Conservation (phyloP, 192 early-diverging fungal genomes). For the Gamsiella multidivaricata region DNA sequence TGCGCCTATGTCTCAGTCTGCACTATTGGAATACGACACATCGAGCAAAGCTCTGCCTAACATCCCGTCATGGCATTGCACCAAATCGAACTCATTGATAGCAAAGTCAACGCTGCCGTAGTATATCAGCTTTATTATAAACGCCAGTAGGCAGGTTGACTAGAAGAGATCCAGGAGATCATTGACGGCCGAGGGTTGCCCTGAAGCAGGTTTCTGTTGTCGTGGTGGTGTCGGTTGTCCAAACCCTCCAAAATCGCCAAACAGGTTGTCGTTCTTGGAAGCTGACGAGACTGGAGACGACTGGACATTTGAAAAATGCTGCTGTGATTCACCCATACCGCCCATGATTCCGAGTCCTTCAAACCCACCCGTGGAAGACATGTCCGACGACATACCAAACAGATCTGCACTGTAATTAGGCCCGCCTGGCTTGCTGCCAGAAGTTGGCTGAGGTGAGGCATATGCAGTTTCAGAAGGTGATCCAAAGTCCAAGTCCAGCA, state of each 20-base stretch:
- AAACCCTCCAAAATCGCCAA: constrained; percentile 42
- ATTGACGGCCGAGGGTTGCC: constrained; percentile 32
- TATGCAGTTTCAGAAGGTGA: constrained; percentile 54
- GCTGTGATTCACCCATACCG: not conserved
- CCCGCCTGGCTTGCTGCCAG: constrained; percentile 13
- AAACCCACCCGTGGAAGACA: constrained; percentile 25
- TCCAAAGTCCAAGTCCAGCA: constrained; percentile 80
- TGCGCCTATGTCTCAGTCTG: no score
- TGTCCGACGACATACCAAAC: constrained; percentile 55
- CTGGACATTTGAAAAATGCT: no score
- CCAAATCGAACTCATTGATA: no score
- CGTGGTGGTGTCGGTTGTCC: constrained; percentile 17
- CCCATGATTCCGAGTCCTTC: constrained; percentile 16
- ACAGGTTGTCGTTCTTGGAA: constrained; percentile 23
- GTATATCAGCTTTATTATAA: no score
- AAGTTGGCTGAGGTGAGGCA: constrained; percentile 22
- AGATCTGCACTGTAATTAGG: constrained; percentile 49
- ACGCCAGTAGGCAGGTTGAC: no score
- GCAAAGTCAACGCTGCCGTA: no score
- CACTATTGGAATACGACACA: no score
- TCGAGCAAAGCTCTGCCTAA: no score
- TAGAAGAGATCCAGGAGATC: constrained; percentile 42
- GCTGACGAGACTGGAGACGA: no score
- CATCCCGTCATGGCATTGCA: no score
- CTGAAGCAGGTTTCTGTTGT: constrained; percentile 42